These are phyloP conservation scores for Hansenula lynferdii DNA, from an alignment of 1,139 yeast species.

Conservation along the genomic window DNA sequence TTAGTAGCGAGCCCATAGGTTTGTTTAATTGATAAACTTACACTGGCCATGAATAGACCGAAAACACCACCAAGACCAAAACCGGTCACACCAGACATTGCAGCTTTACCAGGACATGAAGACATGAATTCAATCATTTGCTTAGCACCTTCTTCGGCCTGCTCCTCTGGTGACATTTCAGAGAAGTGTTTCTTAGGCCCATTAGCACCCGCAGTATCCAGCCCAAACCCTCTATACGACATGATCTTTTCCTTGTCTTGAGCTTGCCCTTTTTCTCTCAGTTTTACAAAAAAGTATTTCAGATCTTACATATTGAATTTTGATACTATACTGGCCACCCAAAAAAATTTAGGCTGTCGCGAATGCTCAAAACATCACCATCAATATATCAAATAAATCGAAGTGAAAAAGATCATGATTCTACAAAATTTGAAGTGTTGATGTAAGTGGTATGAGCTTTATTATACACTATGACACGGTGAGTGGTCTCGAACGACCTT, in stretches of 20 bases:
- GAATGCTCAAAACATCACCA: no score
- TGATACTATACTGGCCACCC: no score
- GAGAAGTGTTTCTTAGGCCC: slow-evolving; percentile 42
- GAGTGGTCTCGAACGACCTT: slow-evolving; percentile 52
- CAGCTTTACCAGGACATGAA: slow-evolving; percentile 94
- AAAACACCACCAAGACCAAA: slow-evolving; percentile 94
- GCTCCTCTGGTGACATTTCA: slow-evolving; percentile 88
- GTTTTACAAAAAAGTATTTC: no score
- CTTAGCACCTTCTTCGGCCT: slow-evolving; percentile 88
- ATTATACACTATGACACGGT: not conserved
- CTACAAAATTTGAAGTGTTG: no score
- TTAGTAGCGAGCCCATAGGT: slow-evolving; percentile 34
- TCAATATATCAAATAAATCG: no score
- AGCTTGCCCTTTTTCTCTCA: no score
- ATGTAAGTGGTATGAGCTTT: not conserved
- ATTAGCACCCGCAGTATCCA: slow-evolving; percentile 29
- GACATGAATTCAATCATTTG: slow-evolving; percentile 81
- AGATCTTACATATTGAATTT: no score
- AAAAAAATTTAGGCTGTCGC: no score
- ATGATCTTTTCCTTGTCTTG: no score
- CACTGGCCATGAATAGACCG: slow-evolving; percentile 95
- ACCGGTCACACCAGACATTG: slow-evolving; percentile 90
- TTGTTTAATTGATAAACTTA: slow-evolving; percentile 20
- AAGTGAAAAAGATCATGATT: no score
- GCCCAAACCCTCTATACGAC: slow-evolving; percentile 36